phyloP scores from a whole-genome alignment of 2,329 filamentous ascomycete species.

The Aspergillus arachidicola region DNA sequence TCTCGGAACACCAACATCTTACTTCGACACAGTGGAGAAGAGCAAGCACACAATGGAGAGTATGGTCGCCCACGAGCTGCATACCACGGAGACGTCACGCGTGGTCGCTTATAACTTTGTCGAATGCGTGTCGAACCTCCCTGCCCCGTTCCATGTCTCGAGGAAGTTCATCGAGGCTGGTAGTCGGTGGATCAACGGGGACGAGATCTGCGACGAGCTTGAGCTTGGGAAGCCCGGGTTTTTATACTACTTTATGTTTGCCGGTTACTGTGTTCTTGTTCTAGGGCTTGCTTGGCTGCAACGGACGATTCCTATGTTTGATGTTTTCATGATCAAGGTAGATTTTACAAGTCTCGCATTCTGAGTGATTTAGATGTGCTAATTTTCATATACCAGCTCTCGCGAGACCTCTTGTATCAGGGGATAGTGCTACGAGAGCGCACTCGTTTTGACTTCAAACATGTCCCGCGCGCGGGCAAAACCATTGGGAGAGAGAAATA shows the following conservation, averaged over 20 bases:
- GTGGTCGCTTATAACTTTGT: conserved; percentile 45
- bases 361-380: not conserved
- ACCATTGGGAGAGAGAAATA: conserved; percentile 12
- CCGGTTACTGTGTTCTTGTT: conserved; percentile 34
- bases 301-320: conserved; percentile 26
- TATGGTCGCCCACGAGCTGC: conserved; percentile 32
- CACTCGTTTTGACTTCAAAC: conserved; percentile 38
- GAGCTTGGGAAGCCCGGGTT: conserved; percentile 35
- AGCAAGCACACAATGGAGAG: conserved; percentile 65
- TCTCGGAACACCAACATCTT: conserved; percentile 65
- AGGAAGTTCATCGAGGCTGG: conserved; percentile 40
- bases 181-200: conserved; percentile 43
- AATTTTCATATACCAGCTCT: conserved; percentile 4
- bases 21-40: conserved; percentile 57
- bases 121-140: conserved; percentile 39
- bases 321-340: conserved; percentile 27
- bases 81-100: conserved; percentile 37
- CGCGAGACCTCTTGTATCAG: conserved; percentile 26
- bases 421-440: conserved; percentile 33
- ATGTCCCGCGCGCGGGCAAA: conserved; percentile 27
- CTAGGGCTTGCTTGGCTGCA: conserved; percentile 30
- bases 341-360: conserved; percentile 10
- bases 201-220: conserved; percentile 41
- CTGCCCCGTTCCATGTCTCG: conserved; percentile 38
- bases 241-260: conserved; percentile 17